These are phyloP conservation scores for Phytophthora cryptogea DNA, from an alignment of 352 stramenopile species.

Conservation along the genomic window DNA sequence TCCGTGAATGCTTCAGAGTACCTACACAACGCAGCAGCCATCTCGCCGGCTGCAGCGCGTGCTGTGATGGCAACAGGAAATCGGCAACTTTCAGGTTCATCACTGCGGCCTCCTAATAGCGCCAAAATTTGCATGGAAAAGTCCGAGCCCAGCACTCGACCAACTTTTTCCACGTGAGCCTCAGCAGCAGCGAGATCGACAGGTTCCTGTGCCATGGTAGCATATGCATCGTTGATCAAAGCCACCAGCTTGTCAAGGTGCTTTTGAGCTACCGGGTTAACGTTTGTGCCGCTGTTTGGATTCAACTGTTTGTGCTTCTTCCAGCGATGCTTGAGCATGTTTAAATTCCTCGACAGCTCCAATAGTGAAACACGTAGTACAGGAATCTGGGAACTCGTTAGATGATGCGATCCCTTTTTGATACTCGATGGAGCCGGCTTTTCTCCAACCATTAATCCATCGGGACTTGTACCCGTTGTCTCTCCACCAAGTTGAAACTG, in stretches of 20 bases:
- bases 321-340: slow-evolving; percentile 66
- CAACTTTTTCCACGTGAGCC: slow-evolving; percentile 59
- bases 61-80: slow-evolving; percentile 37
- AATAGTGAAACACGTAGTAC: slow-evolving; percentile 73
- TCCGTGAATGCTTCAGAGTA: slow-evolving; percentile 71
- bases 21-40: slow-evolving; percentile 39
- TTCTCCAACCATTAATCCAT: slow-evolving; percentile 21
- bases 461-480: not conserved
- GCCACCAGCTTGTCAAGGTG: slow-evolving; percentile 73
- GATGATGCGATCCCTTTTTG: slow-evolving; percentile 29
- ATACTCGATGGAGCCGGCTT: not conserved
- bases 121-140: slow-evolving; percentile 70
- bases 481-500: slow-evolving; percentile 22
- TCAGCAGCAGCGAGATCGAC: slow-evolving; percentile 52
- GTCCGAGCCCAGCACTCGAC: slow-evolving; percentile 59
- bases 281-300: slow-evolving; percentile 20
- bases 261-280: slow-evolving; percentile 62
- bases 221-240: slow-evolving; percentile 79
- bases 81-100: slow-evolving; percentile 37
- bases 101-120: slow-evolving; percentile 39
- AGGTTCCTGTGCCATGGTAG: slow-evolving; percentile 54
- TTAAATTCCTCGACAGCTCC: slow-evolving; percentile 73
- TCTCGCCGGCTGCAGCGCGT: slow-evolving; percentile 36
- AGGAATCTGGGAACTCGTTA: slow-evolving; percentile 52
- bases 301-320: slow-evolving; percentile 56